These are phyloP conservation scores for Tylopilus sp. DNA, from an alignment of 1,284 basidiomycete species.

Conservation along the genomic window DNA sequence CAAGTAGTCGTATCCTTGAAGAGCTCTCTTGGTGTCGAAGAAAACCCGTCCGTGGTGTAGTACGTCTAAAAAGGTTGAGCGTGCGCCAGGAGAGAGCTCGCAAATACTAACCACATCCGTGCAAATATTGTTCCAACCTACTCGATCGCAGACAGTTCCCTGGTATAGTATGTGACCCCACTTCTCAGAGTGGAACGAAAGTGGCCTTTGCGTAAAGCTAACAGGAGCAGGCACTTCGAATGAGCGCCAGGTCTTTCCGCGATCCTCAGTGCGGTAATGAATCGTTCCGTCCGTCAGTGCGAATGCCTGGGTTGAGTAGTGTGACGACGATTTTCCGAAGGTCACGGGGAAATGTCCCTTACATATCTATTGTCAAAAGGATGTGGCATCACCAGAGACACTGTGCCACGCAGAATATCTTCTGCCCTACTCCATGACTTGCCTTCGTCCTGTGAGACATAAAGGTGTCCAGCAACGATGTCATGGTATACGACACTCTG, in stretches of 20 bases:
- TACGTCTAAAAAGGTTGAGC: slow-evolving; percentile 51
- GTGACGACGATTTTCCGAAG: neutral
- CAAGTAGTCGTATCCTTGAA: slow-evolving; percentile 72
- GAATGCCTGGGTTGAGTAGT: slow-evolving; percentile 63
- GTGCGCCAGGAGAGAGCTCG: slow-evolving; percentile 10
- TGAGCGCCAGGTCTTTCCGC: slow-evolving; percentile 79
- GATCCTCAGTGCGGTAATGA: slow-evolving; percentile 84
- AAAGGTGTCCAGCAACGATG: slow-evolving; percentile 60
- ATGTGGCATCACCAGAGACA: slow-evolving; percentile 79
- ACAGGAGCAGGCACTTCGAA: slow-evolving; percentile 69
- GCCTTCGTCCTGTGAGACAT: slow-evolving; percentile 88
- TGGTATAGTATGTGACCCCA: slow-evolving; percentile 83
- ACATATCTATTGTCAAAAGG: slow-evolving; percentile 79
- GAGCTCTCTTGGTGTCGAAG: slow-evolving; percentile 53
- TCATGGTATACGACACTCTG: slow-evolving; percentile 87
- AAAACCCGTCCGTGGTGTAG: slow-evolving; percentile 83
- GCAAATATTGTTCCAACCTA: slow-evolving; percentile 64
- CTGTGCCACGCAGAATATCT: slow-evolving; percentile 60
- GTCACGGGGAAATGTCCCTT: slow-evolving; percentile 30
- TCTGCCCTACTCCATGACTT: slow-evolving; percentile 69
- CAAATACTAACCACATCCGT: slow-evolving; percentile 63
- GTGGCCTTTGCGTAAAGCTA: slow-evolving; percentile 56
- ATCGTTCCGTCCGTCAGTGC: slow-evolving; percentile 65
- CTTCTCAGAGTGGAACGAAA: slow-evolving; percentile 85
- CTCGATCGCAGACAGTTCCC: slow-evolving; percentile 61